Evolutionary conservation across 345 rosid species (phyloP), one percentile per base, ranked within the genome.

Genomic region (Salix arbutifolia): DNA sequence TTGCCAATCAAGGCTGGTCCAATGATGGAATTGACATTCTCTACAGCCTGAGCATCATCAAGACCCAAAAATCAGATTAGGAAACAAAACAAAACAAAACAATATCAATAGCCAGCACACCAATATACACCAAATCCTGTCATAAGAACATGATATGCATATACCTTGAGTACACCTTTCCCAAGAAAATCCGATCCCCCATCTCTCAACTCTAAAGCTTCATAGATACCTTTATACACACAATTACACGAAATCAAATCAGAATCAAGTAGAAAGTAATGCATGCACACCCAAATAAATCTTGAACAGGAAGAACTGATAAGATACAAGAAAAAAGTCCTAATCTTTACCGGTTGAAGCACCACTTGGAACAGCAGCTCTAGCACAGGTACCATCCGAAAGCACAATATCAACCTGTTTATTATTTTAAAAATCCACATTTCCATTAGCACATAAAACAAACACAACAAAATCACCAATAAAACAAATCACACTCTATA

Each of bases 171-270:
- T 8, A 95, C 99, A 86, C 97, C 99, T 87, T 95, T 95, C 64
- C 99, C 99, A 42, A 95, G 97, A 73, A 93, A 95, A 77, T 95
- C 99, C 1, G 96, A 85, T 28, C 99, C 99, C 74, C 99, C 99
- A 82, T 95, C 99, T 83, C 99, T 92, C 61, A 95, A 71, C 76
- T 95, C 99, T 65, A 95, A 90, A 26, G 99, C 99, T 88, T 95
- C 99, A 65, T 95, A 95, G 74, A 91, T 70, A 80, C 98, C 98
- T 94, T 79, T 74, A 17, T 26, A 28, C 48, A 40, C 18, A 69
- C 61, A 44, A 10, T 8, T 4, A 67, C 8, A 67, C 26, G 16
- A 10, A 31, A 35, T 28, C 14, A 56, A 42, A 40, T 8, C 21
- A 12, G 56, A 18, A 50, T 16, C 21, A 18, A 5, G 58, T 10